phyloP scores from a whole-genome alignment of 306 rosid genomes.

The Dryas octopetala region DNA sequence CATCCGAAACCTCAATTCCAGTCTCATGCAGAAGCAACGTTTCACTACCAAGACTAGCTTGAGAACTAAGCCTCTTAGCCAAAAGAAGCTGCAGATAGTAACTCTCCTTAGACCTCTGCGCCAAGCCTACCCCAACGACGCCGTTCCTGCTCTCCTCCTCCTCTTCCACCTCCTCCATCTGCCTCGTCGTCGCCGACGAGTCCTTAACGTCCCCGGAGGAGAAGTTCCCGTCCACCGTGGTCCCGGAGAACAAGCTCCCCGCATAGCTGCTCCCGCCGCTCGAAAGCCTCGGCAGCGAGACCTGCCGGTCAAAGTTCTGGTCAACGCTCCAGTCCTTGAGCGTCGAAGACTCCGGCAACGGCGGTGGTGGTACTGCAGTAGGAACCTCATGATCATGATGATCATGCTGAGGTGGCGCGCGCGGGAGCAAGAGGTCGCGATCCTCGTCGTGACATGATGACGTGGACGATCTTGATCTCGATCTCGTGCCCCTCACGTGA shows the following conservation, averaged over 20 bases:
- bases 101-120: conserved; percentile 51
- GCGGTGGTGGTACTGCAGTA: conserved; percentile 4
- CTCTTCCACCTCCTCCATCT: conserved; percentile 23
- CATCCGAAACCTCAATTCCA: conserved; percentile 56
- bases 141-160: conserved; percentile 8
- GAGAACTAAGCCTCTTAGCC: conserved; percentile 60
- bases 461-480: not conserved
- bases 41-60: conserved; percentile 61
- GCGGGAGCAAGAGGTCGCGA: conserved; percentile 46
- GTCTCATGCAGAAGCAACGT: conserved; percentile 46
- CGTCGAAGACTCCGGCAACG: conserved; percentile 22
- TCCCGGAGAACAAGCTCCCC: conserved; percentile 88
- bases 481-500: conserved; percentile 11
- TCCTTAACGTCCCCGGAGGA: conserved; percentile 59
- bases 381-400: not conserved
- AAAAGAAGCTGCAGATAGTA: conserved; percentile 57
- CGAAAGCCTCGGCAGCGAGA: conserved; percentile 64
- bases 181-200: conserved; percentile 34
- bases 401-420: not conserved
- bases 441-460: conserved; percentile 43
- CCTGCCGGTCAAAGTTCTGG: conserved; percentile 62
- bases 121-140: conserved; percentile 16
- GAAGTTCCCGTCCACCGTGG: conserved; percentile 65
- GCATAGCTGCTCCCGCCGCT: conserved; percentile 79
- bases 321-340: conserved; percentile 52